These are phyloP conservation scores for Venturia oleaginea DNA, from an alignment of 2,329 filamentous ascomycete species.

Conservation along the genomic window DNA sequence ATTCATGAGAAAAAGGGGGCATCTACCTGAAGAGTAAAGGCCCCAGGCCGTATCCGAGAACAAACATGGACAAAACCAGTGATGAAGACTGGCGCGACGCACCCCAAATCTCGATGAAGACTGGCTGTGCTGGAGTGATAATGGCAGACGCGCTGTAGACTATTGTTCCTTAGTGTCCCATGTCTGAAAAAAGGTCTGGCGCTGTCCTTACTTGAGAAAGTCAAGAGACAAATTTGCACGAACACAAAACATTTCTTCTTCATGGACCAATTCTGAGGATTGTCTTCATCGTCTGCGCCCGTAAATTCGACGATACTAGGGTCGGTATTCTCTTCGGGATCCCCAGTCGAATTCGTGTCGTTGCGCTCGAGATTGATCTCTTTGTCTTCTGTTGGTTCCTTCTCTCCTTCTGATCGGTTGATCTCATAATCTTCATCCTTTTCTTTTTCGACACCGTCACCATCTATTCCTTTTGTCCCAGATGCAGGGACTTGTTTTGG, in stretches of 20 bases:
- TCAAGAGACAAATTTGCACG: conserved; percentile 11
- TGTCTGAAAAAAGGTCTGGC: background rate
- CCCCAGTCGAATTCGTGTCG: background rate
- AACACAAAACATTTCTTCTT: conserved; percentile 11
- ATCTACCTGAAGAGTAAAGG: conserved; percentile 8
- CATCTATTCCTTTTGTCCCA: background rate
- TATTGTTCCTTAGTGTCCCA: background rate
- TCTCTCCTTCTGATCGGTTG: background rate
- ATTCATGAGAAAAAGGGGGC: background rate
- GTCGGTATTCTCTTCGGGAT: background rate
- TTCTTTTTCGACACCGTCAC: background rate
- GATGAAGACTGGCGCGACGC: background rate
- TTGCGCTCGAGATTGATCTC: background rate
- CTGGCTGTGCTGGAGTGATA: background rate
- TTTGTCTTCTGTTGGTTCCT: background rate
- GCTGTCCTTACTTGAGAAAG: conserved; percentile 9
- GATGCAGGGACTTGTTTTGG: background rate
- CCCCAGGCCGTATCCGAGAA: conserved; percentile 10
- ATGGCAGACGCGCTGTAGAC: conserved; percentile 13
- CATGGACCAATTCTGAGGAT: conserved; percentile 15
- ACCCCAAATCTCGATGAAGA: conserved; percentile 8
- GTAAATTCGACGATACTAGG: conserved; percentile 10
- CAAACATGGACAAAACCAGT: conserved; percentile 13
- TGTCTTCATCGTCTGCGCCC: conserved; percentile 12
- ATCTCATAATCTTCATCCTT: conserved; percentile 6